phyloP scores from a whole-genome alignment of 495 filamentous ascomycete species.

The Ramalina peruviana region DNA sequence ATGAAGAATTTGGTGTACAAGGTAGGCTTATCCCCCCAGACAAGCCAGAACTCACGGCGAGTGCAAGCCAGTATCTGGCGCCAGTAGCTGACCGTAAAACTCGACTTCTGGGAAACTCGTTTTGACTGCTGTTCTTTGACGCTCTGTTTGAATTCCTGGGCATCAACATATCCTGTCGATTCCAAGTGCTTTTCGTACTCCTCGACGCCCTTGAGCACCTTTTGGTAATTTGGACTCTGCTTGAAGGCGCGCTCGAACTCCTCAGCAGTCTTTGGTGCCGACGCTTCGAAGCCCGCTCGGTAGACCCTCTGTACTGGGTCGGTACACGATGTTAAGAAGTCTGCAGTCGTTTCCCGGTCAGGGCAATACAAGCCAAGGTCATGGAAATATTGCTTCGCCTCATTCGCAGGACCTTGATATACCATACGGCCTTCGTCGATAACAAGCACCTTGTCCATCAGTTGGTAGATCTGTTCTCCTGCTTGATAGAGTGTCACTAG shows the following conservation, averaged over 20 bases:
- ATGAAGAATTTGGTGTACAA: conserved; percentile 70
- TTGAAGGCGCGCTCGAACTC: conserved; percentile 49
- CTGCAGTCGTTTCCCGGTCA: conserved; percentile 54
- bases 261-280: conserved; percentile 45
- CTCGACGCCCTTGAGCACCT: conserved; percentile 39
- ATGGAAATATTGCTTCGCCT: conserved; percentile 55
- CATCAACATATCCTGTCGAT: conserved; percentile 46
- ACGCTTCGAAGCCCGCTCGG: conserved; percentile 47
- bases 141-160: conserved; percentile 52
- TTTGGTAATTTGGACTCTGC: conserved; percentile 37
- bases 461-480: conserved; percentile 67
- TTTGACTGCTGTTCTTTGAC: conserved; percentile 56
- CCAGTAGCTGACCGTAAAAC: conserved; percentile 50
- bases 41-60: conserved; percentile 61
- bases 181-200: conserved; percentile 47
- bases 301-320: conserved; percentile 55
- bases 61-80: conserved; percentile 59
- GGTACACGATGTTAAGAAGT: conserved; percentile 66
- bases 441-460: conserved; percentile 65
- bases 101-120: conserved; percentile 51
- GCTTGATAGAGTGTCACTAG: conserved; percentile 78
- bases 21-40: conserved; percentile 56
- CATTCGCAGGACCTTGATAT: conserved; percentile 46
- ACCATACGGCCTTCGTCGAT: conserved; percentile 54
- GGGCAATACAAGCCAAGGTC: conserved; percentile 55